These are phyloP conservation scores for Amauroascus niger DNA, from an alignment of 2,329 filamentous ascomycete species.

Conservation along the genomic window DNA sequence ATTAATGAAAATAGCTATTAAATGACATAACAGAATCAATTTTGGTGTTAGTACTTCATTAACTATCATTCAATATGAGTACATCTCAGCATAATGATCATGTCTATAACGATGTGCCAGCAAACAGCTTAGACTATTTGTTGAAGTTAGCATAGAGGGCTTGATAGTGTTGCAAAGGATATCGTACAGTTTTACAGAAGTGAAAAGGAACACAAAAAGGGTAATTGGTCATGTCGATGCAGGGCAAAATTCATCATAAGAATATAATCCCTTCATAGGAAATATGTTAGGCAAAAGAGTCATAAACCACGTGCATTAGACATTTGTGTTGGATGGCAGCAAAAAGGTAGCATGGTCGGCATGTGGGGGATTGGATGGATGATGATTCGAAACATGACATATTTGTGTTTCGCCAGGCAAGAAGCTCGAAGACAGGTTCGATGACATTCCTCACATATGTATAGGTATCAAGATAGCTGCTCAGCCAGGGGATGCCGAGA, in stretches of 20 bases:
- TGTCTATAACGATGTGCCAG: neutral
- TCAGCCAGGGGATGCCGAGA: slow-evolving; percentile 3
- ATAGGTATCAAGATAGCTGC: neutral
- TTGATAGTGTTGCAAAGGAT: neutral
- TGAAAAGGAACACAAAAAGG: neutral
- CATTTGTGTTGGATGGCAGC: neutral
- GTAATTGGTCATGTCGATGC: neutral
- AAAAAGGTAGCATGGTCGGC: neutral
- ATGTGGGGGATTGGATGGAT: too few species aligned
- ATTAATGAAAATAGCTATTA: neutral
- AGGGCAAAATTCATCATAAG: neutral
- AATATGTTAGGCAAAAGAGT: neutral
- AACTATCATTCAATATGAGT: too few species aligned
- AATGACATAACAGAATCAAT: neutral
- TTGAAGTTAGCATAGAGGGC: neutral
- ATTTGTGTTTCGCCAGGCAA: too few species aligned
- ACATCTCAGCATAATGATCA: neutral
- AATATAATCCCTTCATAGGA: neutral
- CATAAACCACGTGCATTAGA: neutral
- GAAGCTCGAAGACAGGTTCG: too few species aligned
- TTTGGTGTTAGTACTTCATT: too few species aligned
- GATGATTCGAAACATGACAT: too few species aligned
- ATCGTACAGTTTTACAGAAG: neutral
- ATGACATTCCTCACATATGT: too few species aligned
- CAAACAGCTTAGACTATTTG: neutral